Evolutionary conservation across 805 yeast genomes (phyloP), one percentile per base, ranked within the genome.

Genomic region (Metschnikowia lochheadii): DNA sequence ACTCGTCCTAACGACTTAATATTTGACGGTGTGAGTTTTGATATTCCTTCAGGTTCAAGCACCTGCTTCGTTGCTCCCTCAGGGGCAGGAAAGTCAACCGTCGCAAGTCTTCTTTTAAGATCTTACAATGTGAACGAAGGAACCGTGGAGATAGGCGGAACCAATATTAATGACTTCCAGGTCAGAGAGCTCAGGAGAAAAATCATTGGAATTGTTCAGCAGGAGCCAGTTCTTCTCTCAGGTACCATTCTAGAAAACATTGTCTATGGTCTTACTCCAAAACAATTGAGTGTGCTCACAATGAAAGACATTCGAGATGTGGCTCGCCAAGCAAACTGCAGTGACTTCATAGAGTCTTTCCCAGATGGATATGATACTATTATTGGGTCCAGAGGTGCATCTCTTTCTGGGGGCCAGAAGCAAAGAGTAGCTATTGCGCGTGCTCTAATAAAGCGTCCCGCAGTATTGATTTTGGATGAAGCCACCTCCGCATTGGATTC

Each of bases 381-480:
- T 18, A 76, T 79, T 48, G 85, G 85, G 1, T 65, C 79, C 7
- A 69, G 82, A 43, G 86, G 86, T 0, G 75, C 82, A 1, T 67
- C 81, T 26, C 63, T 85, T 20, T 82, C 87, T 4, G 91, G 90
- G 36, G 91, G 91, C 11, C 91, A 85, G 64, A 84, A 85, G 63
- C 91, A 85, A 68, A 76, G 89, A 57, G 72, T 85, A 39, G 90
- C 90, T 6, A 83, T 85, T 65, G 91, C 91, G 0, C 70, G 91
- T 54, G 88, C 89, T 1, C 69, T 85, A 53, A 80, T 85, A 50
- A 82, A 86, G 53, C 75, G 80, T 51, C 91, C 91, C 6, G 72
- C 78, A 42, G 73, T 85, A 18, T 67, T 85, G 56, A 75, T 85
- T 4, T 69, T 85, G 49, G 91, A 85, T 58, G 91, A 85, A 60